Evolutionary conservation across 2,329 filamentous ascomycete species (phyloP).

Genomic region (Colletotrichum siamense): DNA sequence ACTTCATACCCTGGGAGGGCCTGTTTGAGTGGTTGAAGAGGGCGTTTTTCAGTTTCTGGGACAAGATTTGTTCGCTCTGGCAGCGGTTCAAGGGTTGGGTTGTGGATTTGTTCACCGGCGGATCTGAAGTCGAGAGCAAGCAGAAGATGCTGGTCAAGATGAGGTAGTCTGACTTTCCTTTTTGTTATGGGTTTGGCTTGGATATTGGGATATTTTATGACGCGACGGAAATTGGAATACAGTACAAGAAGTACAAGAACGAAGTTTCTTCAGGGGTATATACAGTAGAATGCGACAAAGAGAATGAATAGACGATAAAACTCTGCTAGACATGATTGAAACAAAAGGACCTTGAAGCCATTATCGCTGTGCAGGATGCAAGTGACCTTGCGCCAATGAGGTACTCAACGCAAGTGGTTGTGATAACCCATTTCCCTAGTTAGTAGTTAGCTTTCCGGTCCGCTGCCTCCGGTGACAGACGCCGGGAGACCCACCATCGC

Average conservation of each 20-base stretch:
- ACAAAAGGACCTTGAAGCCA: neutral
- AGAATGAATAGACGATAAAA: neutral
- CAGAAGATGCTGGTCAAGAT: neutral
- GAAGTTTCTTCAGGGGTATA: neutral
- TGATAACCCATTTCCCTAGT: neutral
- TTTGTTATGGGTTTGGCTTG: neutral
- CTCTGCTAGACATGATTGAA: neutral
- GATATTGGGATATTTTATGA: neutral
- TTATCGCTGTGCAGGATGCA: neutral
- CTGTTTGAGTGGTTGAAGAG: conserved; percentile 5
- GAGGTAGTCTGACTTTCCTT: neutral
- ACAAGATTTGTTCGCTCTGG: conserved; percentile 4
- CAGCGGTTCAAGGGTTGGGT: neutral
- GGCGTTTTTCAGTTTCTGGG: neutral
- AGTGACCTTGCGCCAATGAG: neutral
- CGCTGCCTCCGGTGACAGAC: neutral
- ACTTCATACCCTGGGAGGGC: conserved; percentile 8
- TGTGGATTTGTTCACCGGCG: neutral
- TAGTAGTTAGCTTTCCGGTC: neutral
- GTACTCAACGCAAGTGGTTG: neutral
- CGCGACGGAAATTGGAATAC: neutral
- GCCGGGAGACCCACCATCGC: neutral
- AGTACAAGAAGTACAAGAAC: neutral
- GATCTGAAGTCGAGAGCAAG: neutral
- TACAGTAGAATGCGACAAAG: neutral